A percentile compares a stretch with the other conserved stretches of the same genome.
phyloP scores from a whole-genome alignment of 306 rosid genomes.

The Mimosa bimucronata region DNA sequence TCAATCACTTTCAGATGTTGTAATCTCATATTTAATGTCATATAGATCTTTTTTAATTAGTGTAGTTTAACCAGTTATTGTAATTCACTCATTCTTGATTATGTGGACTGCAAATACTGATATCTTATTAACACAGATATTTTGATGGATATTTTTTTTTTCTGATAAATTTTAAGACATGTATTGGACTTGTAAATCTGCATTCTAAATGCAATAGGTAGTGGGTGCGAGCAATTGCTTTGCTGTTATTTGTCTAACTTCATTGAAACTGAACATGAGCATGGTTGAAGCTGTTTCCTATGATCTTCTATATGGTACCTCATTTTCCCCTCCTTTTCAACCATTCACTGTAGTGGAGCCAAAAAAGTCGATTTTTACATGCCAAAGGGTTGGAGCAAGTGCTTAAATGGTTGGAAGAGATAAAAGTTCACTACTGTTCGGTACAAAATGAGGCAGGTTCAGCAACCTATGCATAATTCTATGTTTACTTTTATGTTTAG shows the following conservation, averaged over 20 bases:
- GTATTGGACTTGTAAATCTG: slow-evolving; percentile 14
- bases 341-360: slow-evolving; percentile 73
- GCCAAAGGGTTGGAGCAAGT: slow-evolving; percentile 88
- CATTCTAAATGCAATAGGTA: slow-evolving; percentile 4
- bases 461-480: slow-evolving; percentile 43
- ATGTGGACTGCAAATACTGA: background rate
- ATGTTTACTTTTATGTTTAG: slow-evolving; percentile 27
- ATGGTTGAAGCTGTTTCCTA: slow-evolving; percentile 24
- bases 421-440: slow-evolving; percentile 52
- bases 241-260: slow-evolving; percentile 19
- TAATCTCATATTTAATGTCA: slow-evolving; percentile 23
- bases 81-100: background rate
- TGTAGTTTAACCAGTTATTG: slow-evolving; percentile 14
- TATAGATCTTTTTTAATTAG: slow-evolving; percentile 20
- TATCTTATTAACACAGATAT: slow-evolving; percentile 17
- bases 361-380: slow-evolving; percentile 77
- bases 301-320: slow-evolving; percentile 31
- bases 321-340: slow-evolving; percentile 34
- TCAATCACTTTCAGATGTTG: slow-evolving; percentile 11
- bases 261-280: slow-evolving; percentile 1
- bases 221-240: background rate
- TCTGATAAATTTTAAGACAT: background rate
- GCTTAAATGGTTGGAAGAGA: slow-evolving; percentile 83
- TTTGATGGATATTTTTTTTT: slow-evolving; percentile 15
- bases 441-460: slow-evolving; percentile 82